Base-by-base conservation (phyloP, 371 early-diverging fungal species). In the Choanephora cucurbitarum region DNA sequence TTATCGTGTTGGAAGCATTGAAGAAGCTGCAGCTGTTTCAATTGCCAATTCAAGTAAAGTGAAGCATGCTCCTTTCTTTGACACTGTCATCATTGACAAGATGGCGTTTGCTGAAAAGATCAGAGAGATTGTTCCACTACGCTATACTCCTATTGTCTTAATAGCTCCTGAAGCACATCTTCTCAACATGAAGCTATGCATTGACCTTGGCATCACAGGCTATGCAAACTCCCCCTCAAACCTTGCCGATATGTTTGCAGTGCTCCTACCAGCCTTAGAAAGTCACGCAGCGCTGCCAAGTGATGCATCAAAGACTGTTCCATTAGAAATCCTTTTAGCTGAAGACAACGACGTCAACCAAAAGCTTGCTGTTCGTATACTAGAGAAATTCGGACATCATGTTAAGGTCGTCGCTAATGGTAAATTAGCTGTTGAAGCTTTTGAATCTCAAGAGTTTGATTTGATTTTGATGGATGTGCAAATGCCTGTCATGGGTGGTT, bases 301-400 rank as follows among this genome's bases (percentile, higher is more conserved):
- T 19, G 83, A 86, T 56, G 66, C 82, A 19, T 66, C 75, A 42
- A 72, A 71, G 53, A 70, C 71, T 19, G 73, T 69, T 13, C 85
- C 85, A 0, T 57, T 91, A 62, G 74, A 86, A 31, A 85, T 93
- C 44, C 64, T 93, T 39, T 67, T 93, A 32, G 91, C 90, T 8
- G 93, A 91, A 64, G 93, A 91, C 58, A 91, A 93, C 52, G 74
- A 85, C 50, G 89, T 93, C 44, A 93, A 93, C 64, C 91, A 90
- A 56, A 89, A 86, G 69, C 66, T 92, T 41, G 90, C 89, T 0
- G 76, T 90, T 19, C 82, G 87, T 28, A 85, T 91, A 15, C 65
- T 92, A 49, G 85, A 89, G 59, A 86, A 87, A 74, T 84, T 84
- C 60, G 86, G 86, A 17, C 88, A 89, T 73, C 81, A 79, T 58